Evolutionary conservation across 371 early-diverging fungal genomes (phyloP).

Genomic region (Sporodiniella umbellata): DNA sequence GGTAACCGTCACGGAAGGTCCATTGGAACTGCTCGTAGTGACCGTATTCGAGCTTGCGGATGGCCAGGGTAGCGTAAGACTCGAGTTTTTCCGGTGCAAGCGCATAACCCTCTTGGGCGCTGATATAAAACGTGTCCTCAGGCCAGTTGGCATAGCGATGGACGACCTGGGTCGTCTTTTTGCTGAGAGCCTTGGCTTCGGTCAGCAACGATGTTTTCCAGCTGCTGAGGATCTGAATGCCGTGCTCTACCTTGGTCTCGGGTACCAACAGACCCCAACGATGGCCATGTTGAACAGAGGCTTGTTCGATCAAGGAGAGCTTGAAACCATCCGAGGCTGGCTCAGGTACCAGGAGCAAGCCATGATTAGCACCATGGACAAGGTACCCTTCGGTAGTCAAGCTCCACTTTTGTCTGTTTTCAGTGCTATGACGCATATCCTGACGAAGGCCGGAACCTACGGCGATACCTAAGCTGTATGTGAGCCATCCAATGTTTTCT

Average conservation of each 20-base stretch:
- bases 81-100: slow-evolving; percentile 35
- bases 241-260: slow-evolving; percentile 9
- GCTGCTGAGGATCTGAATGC: slow-evolving; percentile 10
- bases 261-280: slow-evolving; percentile 23
- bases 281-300: slow-evolving; percentile 5
- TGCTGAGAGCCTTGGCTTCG: slow-evolving; percentile 16
- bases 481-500: too few species aligned
- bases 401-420: slow-evolving; percentile 27
- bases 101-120: slow-evolving; percentile 28
- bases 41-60: slow-evolving; percentile 13
- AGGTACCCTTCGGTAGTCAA: slow-evolving; percentile 22
- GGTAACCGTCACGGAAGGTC: slow-evolving; percentile 42
- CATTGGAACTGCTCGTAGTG: slow-evolving; percentile 30
- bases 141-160: slow-evolving; percentile 36
- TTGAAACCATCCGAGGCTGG: background rate
- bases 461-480: slow-evolving; percentile 10
- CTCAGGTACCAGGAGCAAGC: slow-evolving; percentile 14
- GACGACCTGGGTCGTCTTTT: slow-evolving; percentile 12
- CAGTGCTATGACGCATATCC: slow-evolving; percentile 8
- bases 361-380: slow-evolving; percentile 14
- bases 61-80: slow-evolving; percentile 13
- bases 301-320: slow-evolving; percentile 12
- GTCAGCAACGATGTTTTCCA: slow-evolving; percentile 14
- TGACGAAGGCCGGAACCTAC: slow-evolving; percentile 23
- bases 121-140: slow-evolving; percentile 29